Percentiles rank a stretch among this genome's conserved stretches.
Evolutionary conservation across 2,329 filamentous ascomycete species (phyloP).

Genomic region (Colletotrichum endophyticum): DNA sequence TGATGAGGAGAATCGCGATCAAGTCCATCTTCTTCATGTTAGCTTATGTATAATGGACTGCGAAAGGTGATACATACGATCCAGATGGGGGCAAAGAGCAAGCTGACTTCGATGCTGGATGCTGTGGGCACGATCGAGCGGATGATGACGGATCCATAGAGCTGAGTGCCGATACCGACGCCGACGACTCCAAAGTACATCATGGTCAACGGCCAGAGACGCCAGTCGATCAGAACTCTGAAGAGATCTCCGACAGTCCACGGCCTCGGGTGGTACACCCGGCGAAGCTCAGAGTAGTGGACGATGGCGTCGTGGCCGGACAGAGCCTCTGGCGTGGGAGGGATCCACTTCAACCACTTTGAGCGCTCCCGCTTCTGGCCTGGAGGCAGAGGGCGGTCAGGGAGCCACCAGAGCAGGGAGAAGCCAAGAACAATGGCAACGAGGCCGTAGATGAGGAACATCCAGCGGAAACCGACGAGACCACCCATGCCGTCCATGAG

Average conservation of each 20-base stretch:
- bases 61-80: conserved; percentile 62
- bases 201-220: conserved; percentile 81
- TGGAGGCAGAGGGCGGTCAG: conserved; percentile 79
- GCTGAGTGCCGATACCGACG: conserved; percentile 88
- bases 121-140: conserved; percentile 76
- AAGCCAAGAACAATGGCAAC: conserved; percentile 76
- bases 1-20: conserved; percentile 83
- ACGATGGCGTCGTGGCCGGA: conserved; percentile 78
- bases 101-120: conserved; percentile 75
- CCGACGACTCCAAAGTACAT: conserved; percentile 98
- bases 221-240: conserved; percentile 80
- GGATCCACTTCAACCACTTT: conserved; percentile 68
- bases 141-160: conserved; percentile 89
- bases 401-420: conserved; percentile 85
- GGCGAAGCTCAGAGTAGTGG: conserved; percentile 82
- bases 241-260: conserved; percentile 77
- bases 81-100: conserved; percentile 92
- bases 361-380: conserved; percentile 61
- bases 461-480: conserved; percentile 86
- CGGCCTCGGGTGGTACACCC: conserved; percentile 76
- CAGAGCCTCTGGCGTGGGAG: conserved; percentile 72
- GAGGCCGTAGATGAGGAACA: conserved; percentile 89
- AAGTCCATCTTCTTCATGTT: conserved; percentile 69
- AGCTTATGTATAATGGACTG: background rate
- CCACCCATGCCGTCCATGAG: conserved; percentile 82